Percentiles rank a stretch among this genome's conserved stretches.
Evolutionary conservation across 106 monocot species (phyloP).

Genomic region (Dioscorea dumetorum): DNA sequence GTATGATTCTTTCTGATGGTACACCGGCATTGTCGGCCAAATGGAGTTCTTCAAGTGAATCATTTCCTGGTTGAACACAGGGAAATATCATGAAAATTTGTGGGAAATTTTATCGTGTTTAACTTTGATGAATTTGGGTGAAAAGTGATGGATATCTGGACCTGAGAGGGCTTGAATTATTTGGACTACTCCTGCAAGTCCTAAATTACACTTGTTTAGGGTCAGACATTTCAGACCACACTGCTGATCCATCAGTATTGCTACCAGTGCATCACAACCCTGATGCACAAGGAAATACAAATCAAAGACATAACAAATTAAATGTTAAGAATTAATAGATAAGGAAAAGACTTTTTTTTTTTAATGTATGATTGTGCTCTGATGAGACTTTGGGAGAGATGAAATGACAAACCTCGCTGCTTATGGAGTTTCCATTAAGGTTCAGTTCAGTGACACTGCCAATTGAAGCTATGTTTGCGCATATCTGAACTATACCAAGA

Average conservation of each 20-base stretch:
- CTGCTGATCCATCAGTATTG: constrained; percentile 38
- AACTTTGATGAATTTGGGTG: neutral
- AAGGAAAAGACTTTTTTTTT: neutral
- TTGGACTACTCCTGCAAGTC: constrained; percentile 47
- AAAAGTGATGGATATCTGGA: constrained; percentile 13
- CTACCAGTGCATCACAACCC: constrained; percentile 42
- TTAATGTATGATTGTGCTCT: neutral
- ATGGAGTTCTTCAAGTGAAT: constrained; percentile 70
- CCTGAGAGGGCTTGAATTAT: constrained; percentile 64
- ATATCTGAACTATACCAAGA: constrained; percentile 40
- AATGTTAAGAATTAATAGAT: neutral
- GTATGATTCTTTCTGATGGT: constrained; percentile 19
- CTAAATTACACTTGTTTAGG: constrained; percentile 63
- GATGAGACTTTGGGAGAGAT: neutral
- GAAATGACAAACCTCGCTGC: constrained; percentile 48
- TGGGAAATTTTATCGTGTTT: neutral
- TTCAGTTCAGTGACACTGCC: constrained; percentile 59
- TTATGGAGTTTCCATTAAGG: constrained; percentile 64
- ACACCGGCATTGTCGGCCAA: constrained; percentile 50
- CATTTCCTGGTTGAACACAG: constrained; percentile 39
- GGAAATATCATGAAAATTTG: neutral
- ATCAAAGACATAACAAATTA: neutral
- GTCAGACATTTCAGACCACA: constrained; percentile 58
- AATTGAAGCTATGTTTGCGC: constrained; percentile 22
- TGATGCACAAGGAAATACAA: constrained; percentile 8